A percentile compares a stretch with the other conserved stretches of the same genome.
These are phyloP conservation scores for Glycine latifolia DNA, from an alignment of 306 rosid species.

Conservation along the genomic window DNA sequence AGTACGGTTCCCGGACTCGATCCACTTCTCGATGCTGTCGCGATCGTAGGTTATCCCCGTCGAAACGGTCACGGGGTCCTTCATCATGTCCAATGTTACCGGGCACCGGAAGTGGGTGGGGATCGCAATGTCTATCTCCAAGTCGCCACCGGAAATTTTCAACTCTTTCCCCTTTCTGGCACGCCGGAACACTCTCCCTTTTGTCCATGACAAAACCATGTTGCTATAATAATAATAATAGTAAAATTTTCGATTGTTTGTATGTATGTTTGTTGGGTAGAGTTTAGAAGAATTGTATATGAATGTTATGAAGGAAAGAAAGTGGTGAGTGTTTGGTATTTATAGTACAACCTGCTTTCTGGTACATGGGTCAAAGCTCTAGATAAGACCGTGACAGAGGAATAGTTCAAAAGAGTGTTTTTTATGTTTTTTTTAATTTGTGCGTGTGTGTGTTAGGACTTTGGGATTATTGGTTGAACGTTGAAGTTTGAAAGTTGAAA, in stretches of 20 bases:
- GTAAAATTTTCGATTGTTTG: neutral
- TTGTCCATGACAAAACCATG: conserved; percentile 79
- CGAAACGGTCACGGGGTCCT: conserved; percentile 76
- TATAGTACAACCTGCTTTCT: neutral
- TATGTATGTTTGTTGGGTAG: neutral
- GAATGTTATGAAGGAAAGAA: conserved; percentile 18
- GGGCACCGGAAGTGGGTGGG: conserved; percentile 83
- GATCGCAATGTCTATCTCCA: conserved; percentile 59
- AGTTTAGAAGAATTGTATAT: neutral
- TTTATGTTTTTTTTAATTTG: too few species aligned
- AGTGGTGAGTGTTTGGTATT: neutral
- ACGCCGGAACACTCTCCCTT: conserved; percentile 56
- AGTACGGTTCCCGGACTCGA: conserved; percentile 66
- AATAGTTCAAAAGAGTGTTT: conserved; percentile 12
- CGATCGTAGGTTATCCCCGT: conserved; percentile 89
- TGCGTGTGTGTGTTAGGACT: neutral
- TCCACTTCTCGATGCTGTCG: conserved; percentile 85
- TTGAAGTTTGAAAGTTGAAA: conserved; percentile 75
- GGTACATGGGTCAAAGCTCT: conserved; percentile 50
- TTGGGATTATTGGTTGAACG: conserved; percentile 49
- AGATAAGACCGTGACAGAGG: neutral
- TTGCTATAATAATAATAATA: too few species aligned
- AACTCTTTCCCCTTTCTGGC: conserved; percentile 48
- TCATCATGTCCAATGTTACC: conserved; percentile 80
- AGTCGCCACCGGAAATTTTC: conserved; percentile 35